phyloP scores from a whole-genome alignment of 1,284 basidiomycete species.

The Leccinum pallidistipes region DNA sequence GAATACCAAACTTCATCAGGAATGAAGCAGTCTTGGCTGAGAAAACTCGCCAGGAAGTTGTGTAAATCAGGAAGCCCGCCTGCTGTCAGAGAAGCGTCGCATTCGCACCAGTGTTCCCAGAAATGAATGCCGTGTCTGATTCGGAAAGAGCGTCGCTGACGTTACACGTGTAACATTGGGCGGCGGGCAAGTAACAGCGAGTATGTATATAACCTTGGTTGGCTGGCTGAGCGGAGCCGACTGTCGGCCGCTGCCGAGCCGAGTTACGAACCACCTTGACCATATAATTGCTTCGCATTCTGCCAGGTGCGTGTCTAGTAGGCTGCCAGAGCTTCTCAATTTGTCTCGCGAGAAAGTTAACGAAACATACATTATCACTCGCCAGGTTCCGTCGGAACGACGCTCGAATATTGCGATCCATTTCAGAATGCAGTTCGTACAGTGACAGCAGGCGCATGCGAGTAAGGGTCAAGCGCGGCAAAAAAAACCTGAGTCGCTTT shows the following conservation, averaged over 20 bases:
- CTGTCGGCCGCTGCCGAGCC: conserved; percentile 2
- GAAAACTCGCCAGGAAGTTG: conserved; percentile 5
- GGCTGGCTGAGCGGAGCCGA: conserved; percentile 17
- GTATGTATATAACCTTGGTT: not conserved
- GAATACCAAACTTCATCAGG: not conserved
- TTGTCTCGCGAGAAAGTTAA: conserved; percentile 2
- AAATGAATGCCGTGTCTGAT: conserved; percentile 3
- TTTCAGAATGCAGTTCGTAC: conserved; percentile 4
- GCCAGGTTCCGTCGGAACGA: not conserved
- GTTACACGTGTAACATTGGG: conserved; percentile 34
- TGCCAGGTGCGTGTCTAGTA: not conserved
- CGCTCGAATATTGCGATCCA: conserved; percentile 4
- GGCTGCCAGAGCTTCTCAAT: conserved; percentile 3
- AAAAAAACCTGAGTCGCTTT: not conserved
- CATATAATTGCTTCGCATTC: conserved; percentile 3
- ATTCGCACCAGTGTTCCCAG: conserved; percentile 10
- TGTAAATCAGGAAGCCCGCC: not conserved
- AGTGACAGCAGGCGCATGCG: not conserved
- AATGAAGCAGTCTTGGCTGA: not conserved
- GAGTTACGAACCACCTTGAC: not conserved
- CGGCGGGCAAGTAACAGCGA: conserved; percentile 1
- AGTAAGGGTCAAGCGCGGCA: not conserved
- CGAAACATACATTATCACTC: conserved; percentile 4
- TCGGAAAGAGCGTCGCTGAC: conserved; percentile 14
- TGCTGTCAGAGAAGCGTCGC: not conserved